These are phyloP conservation scores for Xylaria sp. DNA, from an alignment of 2,329 filamentous ascomycete genomes.

Conservation along the genomic window DNA sequence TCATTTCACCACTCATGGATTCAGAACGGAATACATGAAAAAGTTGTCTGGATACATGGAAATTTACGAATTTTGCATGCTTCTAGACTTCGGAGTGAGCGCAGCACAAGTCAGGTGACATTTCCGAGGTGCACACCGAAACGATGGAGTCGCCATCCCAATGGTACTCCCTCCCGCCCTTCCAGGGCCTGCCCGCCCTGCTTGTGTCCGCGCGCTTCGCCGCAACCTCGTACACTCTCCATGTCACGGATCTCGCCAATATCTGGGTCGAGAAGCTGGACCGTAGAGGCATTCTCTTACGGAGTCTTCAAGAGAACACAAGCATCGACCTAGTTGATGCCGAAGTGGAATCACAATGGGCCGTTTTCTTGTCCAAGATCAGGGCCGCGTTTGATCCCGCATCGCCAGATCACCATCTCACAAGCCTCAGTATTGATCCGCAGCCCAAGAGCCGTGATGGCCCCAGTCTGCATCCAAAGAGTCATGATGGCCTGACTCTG, in stretches of 20 bases:
- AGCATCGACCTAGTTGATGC: slow-evolving; percentile 66
- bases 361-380: slow-evolving; percentile 61
- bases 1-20: background rate
- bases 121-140: background rate
- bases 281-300: slow-evolving; percentile 54
- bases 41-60: background rate
- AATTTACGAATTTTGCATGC: background rate
- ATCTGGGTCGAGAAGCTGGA: slow-evolving; percentile 67
- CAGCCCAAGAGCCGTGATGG: slow-evolving; percentile 32
- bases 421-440: slow-evolving; percentile 40
- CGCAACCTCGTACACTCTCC: slow-evolving; percentile 54
- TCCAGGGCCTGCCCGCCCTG: slow-evolving; percentile 50
- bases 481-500: slow-evolving; percentile 41
- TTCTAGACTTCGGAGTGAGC: background rate
- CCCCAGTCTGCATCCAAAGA: slow-evolving; percentile 42
- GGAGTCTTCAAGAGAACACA: slow-evolving; percentile 58
- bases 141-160: slow-evolving; percentile 27
- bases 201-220: slow-evolving; percentile 57
- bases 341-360: slow-evolving; percentile 57
- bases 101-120: background rate
- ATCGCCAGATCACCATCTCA: slow-evolving; percentile 39
- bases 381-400: slow-evolving; percentile 46
- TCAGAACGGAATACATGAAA: background rate
- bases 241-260: slow-evolving; percentile 65
- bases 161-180: slow-evolving; percentile 47